Percentiles rank a stretch among this genome's conserved stretches.
These are phyloP conservation scores for Cyberlindnera petersonii DNA, from an alignment of 805 yeast genomes.

Conservation along the genomic window DNA sequence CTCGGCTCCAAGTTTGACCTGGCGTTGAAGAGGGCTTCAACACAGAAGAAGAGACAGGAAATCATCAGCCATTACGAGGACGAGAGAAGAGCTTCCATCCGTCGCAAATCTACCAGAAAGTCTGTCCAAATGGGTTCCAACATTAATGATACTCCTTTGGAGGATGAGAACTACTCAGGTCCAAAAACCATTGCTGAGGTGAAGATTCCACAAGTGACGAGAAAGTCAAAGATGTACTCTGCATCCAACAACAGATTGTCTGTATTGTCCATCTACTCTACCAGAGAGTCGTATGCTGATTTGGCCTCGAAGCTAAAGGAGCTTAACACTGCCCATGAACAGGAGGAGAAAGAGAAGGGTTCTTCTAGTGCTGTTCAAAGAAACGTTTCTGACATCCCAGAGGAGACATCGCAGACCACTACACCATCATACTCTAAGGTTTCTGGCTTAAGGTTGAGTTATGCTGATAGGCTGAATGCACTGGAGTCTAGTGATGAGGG, in stretches of 20 bases:
- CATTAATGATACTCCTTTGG: constrained; percentile 4
- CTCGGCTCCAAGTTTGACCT: constrained; percentile 39
- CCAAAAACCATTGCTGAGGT: constrained; percentile 59
- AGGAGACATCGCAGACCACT: constrained; percentile 9
- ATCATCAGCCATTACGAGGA: constrained; percentile 2
- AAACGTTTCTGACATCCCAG: constrained; percentile 8
- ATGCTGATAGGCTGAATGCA: constrained; percentile 36
- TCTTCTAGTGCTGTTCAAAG: no score
- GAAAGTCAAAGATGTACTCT: constrained; percentile 60
- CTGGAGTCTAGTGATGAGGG: constrained; percentile 9
- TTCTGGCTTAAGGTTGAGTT: constrained; percentile 32
- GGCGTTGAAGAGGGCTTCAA: constrained; percentile 27
- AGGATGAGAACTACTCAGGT: constrained; percentile 23
- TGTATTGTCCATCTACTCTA: constrained; percentile 67
- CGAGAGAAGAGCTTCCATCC: constrained; percentile 5
- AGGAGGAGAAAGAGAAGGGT: constrained; percentile 3
- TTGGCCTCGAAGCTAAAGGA: constrained; percentile 42
- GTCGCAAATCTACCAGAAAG: constrained; percentile 7
- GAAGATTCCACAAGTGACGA: constrained; percentile 64
- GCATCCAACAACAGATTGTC: constrained; percentile 64
- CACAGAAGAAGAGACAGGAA: constrained; percentile 13
- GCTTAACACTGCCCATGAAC: constrained; percentile 4
- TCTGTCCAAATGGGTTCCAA: constrained; percentile 3
- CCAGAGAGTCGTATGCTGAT: constrained; percentile 60
- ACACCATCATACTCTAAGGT: constrained; percentile 9